Base-by-base conservation (phyloP, 768 basidiomycete genomes). In the Favolaschia claudopus region DNA sequence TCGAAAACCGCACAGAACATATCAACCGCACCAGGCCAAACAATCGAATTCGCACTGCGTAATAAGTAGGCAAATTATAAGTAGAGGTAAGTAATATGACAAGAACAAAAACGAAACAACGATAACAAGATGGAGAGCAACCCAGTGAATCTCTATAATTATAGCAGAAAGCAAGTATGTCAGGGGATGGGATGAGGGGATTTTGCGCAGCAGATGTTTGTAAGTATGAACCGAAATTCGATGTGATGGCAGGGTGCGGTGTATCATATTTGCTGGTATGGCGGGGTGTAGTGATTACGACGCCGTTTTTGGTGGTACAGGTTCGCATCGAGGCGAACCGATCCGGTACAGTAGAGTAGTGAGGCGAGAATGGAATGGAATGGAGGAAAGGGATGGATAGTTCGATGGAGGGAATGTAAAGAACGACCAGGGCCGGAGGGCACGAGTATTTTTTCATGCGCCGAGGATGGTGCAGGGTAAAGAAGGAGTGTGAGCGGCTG, bases 21-120 rank as follows among this genome's bases (percentile, higher is more conserved):
- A n/a, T n/a, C 43, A 53, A 52, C 50, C 37, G 31, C 61, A 51
- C 51, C 61, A 34, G 40, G 61, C 54, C 55, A 43, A 48, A 33
- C 12, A 47, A 29, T 40, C 44, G 49, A 55, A 51, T 51, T 55
- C 42, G 42, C 10, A 47, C 42, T 31, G 27, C 20, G 27, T 29
- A 14, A 36, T 40, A 32, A 38, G 40, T 37, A 54, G 15, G 48
- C 27, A 7, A 49, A n/a, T 47, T 44, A 36, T 47, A 20, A 33
- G n/a, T 34, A 32, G 33, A 42, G 14, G n/a, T 34, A 39, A 49
- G 44, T 19, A 45, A 52, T 36, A 19, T 33, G 20, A 55, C 43
- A 62, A 55, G 53, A 55, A 55, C 42, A 22, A 37, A 55, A 32
- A 42, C 39, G 50, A 27, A 50, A 55, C 25, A 42, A 49, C 38